Conservation (phyloP, 768 basidiomycete species). For the Leccinum broughii region DNA sequence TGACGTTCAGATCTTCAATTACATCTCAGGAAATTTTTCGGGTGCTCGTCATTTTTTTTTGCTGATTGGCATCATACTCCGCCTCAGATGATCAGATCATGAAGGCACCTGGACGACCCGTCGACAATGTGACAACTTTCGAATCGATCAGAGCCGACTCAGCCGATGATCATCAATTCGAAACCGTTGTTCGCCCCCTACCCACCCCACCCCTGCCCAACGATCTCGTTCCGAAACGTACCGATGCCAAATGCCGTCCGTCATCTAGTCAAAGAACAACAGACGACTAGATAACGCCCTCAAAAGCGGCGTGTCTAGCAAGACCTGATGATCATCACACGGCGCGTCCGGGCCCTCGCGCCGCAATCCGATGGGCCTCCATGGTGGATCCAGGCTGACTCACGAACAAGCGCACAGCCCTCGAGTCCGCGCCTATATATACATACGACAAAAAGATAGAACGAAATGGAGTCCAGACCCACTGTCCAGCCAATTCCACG, state of each 20-base stretch:
- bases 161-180: background rate
- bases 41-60: no score
- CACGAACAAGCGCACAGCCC: background rate
- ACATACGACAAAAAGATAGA: background rate
- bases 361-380: background rate
- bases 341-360: background rate
- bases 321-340: background rate
- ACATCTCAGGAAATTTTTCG: background rate
- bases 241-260: background rate
- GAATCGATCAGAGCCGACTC: background rate
- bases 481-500: slow-evolving; percentile 1
- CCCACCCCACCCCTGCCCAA: background rate
- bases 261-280: background rate
- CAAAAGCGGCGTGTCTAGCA: no score
- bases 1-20: background rate
- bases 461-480: background rate
- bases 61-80: background rate
- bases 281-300: background rate
- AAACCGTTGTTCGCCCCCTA: background rate
- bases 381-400: background rate
- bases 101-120: background rate
- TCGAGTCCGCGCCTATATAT: background rate
- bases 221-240: background rate
- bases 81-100: background rate
- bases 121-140: background rate